phyloP scores from a whole-genome alignment of 225 moss, liverwort and hornwort genomes.

The Pseudisothecium myosuroides region DNA sequence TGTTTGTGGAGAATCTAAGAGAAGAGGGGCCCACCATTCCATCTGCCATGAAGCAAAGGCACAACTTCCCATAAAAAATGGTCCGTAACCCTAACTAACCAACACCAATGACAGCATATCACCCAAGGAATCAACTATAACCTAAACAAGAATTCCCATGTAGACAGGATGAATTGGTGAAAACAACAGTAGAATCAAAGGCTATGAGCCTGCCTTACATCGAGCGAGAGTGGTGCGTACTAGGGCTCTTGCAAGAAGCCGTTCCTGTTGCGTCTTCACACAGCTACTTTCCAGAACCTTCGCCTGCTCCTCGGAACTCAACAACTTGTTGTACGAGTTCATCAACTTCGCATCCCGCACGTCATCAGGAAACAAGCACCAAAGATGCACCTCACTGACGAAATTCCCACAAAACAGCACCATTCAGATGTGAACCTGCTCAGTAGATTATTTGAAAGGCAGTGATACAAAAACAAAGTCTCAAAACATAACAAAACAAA shows the following conservation, averaged over 20 bases:
- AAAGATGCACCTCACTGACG: constrained; percentile 78
- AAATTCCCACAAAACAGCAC: neutral
- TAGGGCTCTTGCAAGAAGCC: constrained; percentile 66
- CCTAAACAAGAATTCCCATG: neutral
- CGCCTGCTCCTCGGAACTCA: constrained; percentile 56
- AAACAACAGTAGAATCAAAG: neutral
- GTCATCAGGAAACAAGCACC: constrained; percentile 89
- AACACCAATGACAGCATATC: neutral
- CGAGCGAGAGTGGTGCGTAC: constrained; percentile 87
- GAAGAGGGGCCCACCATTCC: constrained; percentile 63
- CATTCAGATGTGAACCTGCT: neutral
- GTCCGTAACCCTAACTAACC: neutral
- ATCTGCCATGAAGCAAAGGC: neutral
- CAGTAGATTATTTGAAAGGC: neutral
- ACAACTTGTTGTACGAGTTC: constrained; percentile 47
- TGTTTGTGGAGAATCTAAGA: constrained; percentile 56
- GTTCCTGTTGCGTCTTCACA: constrained; percentile 36
- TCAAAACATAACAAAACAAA: neutral
- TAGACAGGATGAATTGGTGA: neutral
- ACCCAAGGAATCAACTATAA: neutral
- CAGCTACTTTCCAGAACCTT: constrained; percentile 36
- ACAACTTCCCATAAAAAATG: neutral
- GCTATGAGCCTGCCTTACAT: constrained; percentile 35
- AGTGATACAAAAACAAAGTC: too few species aligned
- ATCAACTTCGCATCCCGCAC: constrained; percentile 44